Conservation (phyloP, 495 filamentous ascomycete genomes). For the Lepraria neglecta region DNA sequence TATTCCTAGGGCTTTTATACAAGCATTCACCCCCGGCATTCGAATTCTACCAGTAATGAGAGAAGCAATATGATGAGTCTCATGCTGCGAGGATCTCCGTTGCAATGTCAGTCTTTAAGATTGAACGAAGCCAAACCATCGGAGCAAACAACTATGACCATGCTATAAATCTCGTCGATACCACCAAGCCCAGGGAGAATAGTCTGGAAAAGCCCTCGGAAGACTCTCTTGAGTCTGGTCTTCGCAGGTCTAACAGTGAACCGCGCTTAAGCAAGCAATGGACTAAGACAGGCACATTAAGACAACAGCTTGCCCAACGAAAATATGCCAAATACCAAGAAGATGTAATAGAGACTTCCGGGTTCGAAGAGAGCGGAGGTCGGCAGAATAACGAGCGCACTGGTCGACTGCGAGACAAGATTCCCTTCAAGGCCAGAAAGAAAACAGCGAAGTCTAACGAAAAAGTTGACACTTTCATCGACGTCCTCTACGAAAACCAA, state of each 20-base stretch:
- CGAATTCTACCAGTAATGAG: neutral
- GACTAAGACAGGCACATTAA: constrained; percentile 37
- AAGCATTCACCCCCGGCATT: neutral
- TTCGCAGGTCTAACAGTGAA: constrained; percentile 19
- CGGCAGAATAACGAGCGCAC: constrained; percentile 22
- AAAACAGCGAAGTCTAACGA: constrained; percentile 15
- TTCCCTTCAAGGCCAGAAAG: constrained; percentile 29
- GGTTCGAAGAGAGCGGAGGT: constrained; percentile 11
- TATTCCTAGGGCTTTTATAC: neutral
- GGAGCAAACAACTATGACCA: constrained; percentile 26
- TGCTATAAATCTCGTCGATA: constrained; percentile 28
- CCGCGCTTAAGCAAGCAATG: constrained; percentile 26
- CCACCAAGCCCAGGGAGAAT: constrained; percentile 24
- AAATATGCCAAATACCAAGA: constrained; percentile 62
- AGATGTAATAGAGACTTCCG: constrained; percentile 37
- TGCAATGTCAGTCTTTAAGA: constrained; percentile 26
- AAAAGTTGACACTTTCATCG: constrained; percentile 55
- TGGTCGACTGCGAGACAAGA: constrained; percentile 22
- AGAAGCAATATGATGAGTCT: constrained; percentile 14
- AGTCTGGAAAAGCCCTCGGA: constrained; percentile 6
- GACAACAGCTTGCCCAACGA: constrained; percentile 44
- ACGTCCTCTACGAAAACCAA: constrained; percentile 93
- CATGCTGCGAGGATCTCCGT: neutral
- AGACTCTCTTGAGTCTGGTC: constrained; percentile 5
- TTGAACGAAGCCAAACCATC: constrained; percentile 23